Evolutionary conservation across 139 green algal genomes (phyloP).

Genomic region (Coelastrella sp.): DNA sequence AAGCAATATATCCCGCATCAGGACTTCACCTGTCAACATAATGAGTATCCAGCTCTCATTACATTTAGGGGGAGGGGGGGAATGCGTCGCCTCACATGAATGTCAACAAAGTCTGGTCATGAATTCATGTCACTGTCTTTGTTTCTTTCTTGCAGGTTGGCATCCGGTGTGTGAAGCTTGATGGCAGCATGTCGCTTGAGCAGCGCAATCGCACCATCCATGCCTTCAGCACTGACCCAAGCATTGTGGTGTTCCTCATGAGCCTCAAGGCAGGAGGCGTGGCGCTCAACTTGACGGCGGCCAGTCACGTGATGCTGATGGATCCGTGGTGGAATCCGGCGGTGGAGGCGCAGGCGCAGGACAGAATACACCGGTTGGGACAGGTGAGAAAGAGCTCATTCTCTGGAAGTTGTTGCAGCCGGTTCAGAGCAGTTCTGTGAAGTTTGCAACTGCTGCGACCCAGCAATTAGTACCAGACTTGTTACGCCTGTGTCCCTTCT

Average conservation of each 20-base stretch:
- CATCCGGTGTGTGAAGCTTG: constrained; percentile 82
- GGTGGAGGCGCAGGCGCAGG: constrained; percentile 75
- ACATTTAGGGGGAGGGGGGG: too few species aligned
- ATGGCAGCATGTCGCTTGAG: constrained; percentile 88
- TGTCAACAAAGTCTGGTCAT: not conserved
- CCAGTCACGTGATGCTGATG: constrained; percentile 86
- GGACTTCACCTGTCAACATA: too few species aligned
- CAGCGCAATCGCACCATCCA: constrained; percentile 80
- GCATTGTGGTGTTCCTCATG: constrained; percentile 85
- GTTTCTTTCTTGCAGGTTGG: constrained; percentile 68
- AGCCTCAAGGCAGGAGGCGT: constrained; percentile 86
- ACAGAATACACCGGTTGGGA: constrained; percentile 80
- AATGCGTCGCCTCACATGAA: not conserved
- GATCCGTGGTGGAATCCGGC: constrained; percentile 86
- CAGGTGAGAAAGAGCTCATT: constrained; percentile 50
- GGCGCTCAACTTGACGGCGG: constrained; percentile 91
- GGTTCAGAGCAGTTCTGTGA: too few species aligned
- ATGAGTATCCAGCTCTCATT: too few species aligned
- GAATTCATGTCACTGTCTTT: not conserved
- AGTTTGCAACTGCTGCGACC: too few species aligned
- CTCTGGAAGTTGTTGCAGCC: not conserved
- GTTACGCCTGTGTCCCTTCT: too few species aligned
- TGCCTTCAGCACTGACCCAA: constrained; percentile 84
- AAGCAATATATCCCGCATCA: too few species aligned
- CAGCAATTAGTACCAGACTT: too few species aligned